Base-by-base conservation (phyloP, 768 basidiomycete genomes). In the Mycena belliarum region DNA sequence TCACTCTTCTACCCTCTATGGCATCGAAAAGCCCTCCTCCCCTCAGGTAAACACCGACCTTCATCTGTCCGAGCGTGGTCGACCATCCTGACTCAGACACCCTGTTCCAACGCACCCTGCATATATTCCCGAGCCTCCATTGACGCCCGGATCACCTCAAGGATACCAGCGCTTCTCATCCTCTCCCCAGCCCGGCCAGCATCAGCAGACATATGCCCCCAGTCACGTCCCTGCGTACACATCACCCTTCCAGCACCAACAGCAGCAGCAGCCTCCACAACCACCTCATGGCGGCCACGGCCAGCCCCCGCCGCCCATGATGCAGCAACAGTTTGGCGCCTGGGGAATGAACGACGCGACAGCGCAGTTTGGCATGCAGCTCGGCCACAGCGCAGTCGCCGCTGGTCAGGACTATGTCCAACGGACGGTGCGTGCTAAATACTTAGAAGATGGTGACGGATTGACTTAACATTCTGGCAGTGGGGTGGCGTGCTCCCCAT, bases 391-490 rank as follows among this genome's bases (percentile, higher is more conserved):
- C 59, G 96, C 96, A 0, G 89, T 98, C 3, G 87, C 88, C 7
- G 96, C 94, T 0, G 96, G 97, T 0, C 94, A 96, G 71, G 92
- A 95, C 47, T 98, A 98, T 63, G 89, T 99, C 45, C 92, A 95
- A 73, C 89, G 89, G 72, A 98, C 98, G 70, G 93, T 96, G 61
- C 60, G 87, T 77, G 54, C 26, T n/a, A 24, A 52, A 26, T 32
- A 1, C 15, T 8, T 54, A 20, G 47, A 4, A 45, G 51, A 63
- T 29, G 38, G 14, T 15, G 33, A 35, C 33, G 4, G 12, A 32
- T 32, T 6, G 29, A 32, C 12, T 32, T 32, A n/a, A 10, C 40
- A 35, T 32, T 55, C 49, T 54, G 3, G 38, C 65, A 96, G 93
- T 88, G 95, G 63, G 90, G 88, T 23, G 83, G 87, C 15, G 79